These are phyloP conservation scores for Fraxinus xanthoxyloides DNA, from an alignment of 305 asterid species.

Conservation along the genomic window DNA sequence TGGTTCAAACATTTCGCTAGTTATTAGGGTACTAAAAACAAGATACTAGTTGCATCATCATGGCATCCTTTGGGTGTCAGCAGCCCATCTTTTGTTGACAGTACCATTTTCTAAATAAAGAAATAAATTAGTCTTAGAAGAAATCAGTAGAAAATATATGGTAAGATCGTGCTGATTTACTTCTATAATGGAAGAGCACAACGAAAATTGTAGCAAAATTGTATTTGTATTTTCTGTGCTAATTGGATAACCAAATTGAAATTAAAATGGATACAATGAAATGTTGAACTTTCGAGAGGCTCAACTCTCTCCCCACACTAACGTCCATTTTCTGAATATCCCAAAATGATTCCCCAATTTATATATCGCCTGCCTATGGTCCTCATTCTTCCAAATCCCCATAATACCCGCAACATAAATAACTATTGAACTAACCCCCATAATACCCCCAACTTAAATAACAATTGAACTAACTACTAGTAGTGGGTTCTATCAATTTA, in stretches of 20 bases:
- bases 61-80: constrained; percentile 9
- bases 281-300: neutral
- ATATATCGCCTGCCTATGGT: neutral
- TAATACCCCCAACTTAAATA: neutral
- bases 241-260: neutral
- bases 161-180: neutral
- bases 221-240: neutral
- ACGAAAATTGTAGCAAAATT: neutral
- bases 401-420: neutral
- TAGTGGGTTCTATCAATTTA: neutral
- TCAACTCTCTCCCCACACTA: neutral
- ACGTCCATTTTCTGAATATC: neutral
- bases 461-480: neutral
- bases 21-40: neutral
- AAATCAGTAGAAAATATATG: constrained; percentile 5
- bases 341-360: neutral
- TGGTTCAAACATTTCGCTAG: neutral
- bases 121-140: neutral
- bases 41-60: neutral
- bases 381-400: neutral
- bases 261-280: neutral
- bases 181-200: neutral
- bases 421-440: neutral
- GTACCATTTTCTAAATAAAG: neutral
- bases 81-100: constrained; percentile 8